Base-by-base conservation (phyloP, 768 basidiomycete species). In the Boletus huronensis region DNA sequence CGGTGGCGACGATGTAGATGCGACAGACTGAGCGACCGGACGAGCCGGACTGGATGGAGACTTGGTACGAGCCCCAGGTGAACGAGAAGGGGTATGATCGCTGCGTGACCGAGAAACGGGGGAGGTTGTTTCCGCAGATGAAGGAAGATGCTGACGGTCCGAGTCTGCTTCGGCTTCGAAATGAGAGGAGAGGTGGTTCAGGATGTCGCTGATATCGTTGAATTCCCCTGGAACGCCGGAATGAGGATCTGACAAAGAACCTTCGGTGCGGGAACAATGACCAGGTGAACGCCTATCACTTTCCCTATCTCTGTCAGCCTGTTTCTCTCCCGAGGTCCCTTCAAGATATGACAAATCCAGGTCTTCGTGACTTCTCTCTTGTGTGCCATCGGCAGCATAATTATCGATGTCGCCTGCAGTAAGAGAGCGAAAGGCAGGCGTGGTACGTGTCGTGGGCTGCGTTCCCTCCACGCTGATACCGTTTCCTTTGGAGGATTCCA, bases 341-440 rank as follows among this genome's bases (percentile, higher is more conserved):
- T 79, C 57, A 74, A 77, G 64, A 48, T 83, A 83, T 13, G 83
- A 64, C 64, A 83, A 78, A 64, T 83, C 82, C 48, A 82, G 72
- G 44, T 77, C 80, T 63, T 83, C 80, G 17, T 77, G 56, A 64
- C 69, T 62, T 68, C 75, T 59, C 69, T 75, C 57, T 67, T 45
- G 66, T n/a, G 50, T 21, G 19, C 50, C 58, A 31, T 65, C 64
- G 9, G 56, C 26, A 40, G 48, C 40, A 55, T 65, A 72, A 14
- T 50, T 49, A 41, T 67, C 65, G 17, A 46, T 50, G 39, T 70
- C 69, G 43, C 75, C 79, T 35, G 83, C 82, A 17, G 85, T 89
- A 17, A 90, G 80, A 14, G 86, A 88, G 68, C 90, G 88, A 64
- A 90, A 90, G 2, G 88, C 83, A 45, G 89, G 87, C 0, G 88